These are phyloP conservation scores for Coniophora puteana DNA, from an alignment of 1,284 basidiomycete species.

Conservation along the genomic window DNA sequence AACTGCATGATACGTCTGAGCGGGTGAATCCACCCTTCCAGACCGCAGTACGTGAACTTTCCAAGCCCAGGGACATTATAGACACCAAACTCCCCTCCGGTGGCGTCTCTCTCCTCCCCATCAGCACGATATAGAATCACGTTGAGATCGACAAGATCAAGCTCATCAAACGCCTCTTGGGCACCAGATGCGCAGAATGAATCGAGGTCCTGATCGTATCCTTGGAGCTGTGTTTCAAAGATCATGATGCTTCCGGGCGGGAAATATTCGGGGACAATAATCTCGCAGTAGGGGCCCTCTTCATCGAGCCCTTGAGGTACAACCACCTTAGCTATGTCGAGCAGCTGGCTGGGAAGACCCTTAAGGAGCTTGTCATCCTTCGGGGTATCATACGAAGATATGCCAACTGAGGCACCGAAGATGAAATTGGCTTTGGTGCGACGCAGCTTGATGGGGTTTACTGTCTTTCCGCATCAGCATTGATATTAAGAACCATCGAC, in stretches of 20 bases:
- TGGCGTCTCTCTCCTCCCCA: conserved; percentile 88
- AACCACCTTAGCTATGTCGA: conserved; percentile 55
- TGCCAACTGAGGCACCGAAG: conserved; percentile 71
- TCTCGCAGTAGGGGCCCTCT: conserved; percentile 72
- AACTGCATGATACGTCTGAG: conserved; percentile 77
- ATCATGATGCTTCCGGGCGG: conserved; percentile 91
- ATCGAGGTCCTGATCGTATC: conserved; percentile 66
- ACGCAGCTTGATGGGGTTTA: conserved; percentile 79
- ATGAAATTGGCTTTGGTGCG: conserved; percentile 79
- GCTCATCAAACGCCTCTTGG: conserved; percentile 65
- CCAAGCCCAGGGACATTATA: conserved; percentile 79
- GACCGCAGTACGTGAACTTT: conserved; percentile 80
- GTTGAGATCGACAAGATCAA: conserved; percentile 89
- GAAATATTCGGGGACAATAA: conserved; percentile 81
- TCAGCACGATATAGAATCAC: conserved; percentile 80
- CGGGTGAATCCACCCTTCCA: conserved; percentile 95
- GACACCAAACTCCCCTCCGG: conserved; percentile 64
- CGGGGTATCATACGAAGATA: conserved; percentile 60
- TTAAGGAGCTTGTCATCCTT: conserved; percentile 55
- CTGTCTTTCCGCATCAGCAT: conserved; percentile 34
- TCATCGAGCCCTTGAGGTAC: conserved; percentile 56
- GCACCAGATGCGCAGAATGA: conserved; percentile 65
- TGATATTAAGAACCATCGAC: neutral
- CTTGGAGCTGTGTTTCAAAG: conserved; percentile 80
- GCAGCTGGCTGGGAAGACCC: conserved; percentile 72